Evolutionary conservation across 139 green algal genomes (phyloP).

Genomic region (Pleodorina starrii): DNA sequence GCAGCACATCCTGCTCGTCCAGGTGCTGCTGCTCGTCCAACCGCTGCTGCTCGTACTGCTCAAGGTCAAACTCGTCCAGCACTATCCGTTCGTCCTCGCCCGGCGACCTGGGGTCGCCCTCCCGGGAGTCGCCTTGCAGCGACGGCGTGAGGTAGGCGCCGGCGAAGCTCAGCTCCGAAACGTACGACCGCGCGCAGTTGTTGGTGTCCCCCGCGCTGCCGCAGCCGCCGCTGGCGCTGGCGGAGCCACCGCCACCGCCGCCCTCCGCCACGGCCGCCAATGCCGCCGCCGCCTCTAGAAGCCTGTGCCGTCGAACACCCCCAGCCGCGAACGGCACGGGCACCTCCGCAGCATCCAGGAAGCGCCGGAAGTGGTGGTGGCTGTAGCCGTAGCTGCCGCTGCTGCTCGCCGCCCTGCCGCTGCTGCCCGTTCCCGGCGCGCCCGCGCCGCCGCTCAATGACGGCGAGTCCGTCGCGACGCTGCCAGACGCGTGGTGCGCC

Average conservation of each 20-base stretch:
- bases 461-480: background rate
- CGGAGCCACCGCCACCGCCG: background rate
- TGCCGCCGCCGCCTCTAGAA: slow-evolving; percentile 10
- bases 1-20: slow-evolving; percentile 38
- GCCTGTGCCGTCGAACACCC: background rate
- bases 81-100: background rate
- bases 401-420: background rate
- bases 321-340: slow-evolving; percentile 16
- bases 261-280: background rate
- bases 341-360: slow-evolving; percentile 8
- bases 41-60: slow-evolving; percentile 29
- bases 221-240: background rate
- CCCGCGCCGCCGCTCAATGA: background rate
- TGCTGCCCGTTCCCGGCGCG: background rate
- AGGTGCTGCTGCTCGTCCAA: slow-evolving; percentile 25
- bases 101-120: background rate
- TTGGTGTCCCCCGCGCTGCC: background rate
- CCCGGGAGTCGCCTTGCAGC: background rate
- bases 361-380: background rate
- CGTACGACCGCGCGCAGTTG: slow-evolving; percentile 15
- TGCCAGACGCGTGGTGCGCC: background rate
- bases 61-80: slow-evolving; percentile 30
- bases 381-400: background rate
- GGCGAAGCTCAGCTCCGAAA: slow-evolving; percentile 38
- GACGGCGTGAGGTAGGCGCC: slow-evolving; percentile 34